Base-by-base conservation (phyloP, 2,329 filamentous ascomycete species). In the Sporothrix dimorphospora region DNA sequence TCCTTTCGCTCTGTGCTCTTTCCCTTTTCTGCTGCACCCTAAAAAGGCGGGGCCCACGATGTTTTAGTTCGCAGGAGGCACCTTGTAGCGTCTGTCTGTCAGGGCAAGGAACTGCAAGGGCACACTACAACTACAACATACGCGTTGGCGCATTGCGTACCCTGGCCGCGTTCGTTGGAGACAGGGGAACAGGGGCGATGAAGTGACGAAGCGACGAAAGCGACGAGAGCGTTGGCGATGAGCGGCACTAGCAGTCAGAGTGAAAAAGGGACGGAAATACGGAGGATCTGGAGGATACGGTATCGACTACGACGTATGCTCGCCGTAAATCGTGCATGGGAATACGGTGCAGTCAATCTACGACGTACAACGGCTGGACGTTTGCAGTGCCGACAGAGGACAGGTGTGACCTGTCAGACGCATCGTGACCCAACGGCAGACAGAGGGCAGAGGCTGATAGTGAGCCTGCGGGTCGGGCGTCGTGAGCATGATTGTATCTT, bases 401-500 rank as follows among this genome's bases (percentile, higher is more conserved):
- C 57, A 61, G 6, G 57, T 63, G 57, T 42, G 19, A 63, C 57
- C 57, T 63, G 57, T 63, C 57, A 63, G 57, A 63, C 57, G 57
- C n/a, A 42, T 61, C 27, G 55, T 21, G 57, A n/a, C 9, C 57
- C 19, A 38, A 12, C 12, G 14, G 14, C 14, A 12, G 57, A 45
- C 2, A 21, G 57, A 59, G 30, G 9, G 12, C 27, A 59, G 55
- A 21, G 55, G 55, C 55, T 38, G 30, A 59, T 6, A 27, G 51
- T 55, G 51, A 38, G 55, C 55, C 30, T 55, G 51, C 51, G 12
- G 51, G 7, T 55, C 27, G 53, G 30, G 53, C 27, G 30, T 21
- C 55, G 55, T 21, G 55, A 59, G 55, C 30, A 11, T 55, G 53
- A 55, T 55, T 55, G n/a, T 24, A n/a, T n/a, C n/a, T n/a, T n/a